Evolutionary conservation across 148 eudicot species (phyloP).

Genomic region (Limonium bicolor): DNA sequence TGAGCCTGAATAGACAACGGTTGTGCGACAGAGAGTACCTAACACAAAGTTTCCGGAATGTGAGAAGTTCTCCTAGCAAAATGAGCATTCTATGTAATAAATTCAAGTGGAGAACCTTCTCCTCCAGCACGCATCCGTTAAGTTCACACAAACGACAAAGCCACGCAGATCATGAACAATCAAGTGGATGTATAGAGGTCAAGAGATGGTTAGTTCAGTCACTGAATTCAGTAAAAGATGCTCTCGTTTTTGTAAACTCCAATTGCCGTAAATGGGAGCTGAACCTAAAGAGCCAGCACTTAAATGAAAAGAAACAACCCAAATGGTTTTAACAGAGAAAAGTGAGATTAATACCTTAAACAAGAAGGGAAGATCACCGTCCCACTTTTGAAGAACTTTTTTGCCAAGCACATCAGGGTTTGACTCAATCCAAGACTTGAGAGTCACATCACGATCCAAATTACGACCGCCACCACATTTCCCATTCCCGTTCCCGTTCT

Average conservation of each 20-base stretch:
- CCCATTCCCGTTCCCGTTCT: constrained; percentile 8
- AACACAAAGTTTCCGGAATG: background rate
- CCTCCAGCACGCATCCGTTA: background rate
- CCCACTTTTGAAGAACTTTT: constrained; percentile 57
- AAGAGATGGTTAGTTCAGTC: too few relatives aligned
- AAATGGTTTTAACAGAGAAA: background rate
- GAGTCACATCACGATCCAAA: constrained; percentile 19
- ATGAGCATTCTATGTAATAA: background rate
- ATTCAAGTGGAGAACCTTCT: background rate
- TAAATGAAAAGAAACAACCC: background rate
- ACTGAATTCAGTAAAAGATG: background rate
- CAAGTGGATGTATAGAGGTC: too few relatives aligned
- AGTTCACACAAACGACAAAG: background rate
- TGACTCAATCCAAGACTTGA: constrained; percentile 53
- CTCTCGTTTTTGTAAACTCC: background rate
- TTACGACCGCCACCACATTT: constrained; percentile 9
- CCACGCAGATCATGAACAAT: too few relatives aligned
- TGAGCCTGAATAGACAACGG: constrained; percentile 65
- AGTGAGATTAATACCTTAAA: constrained; percentile 44
- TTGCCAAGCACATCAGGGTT: constrained; percentile 65
- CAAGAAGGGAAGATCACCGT: constrained; percentile 67
- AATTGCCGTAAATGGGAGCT: background rate
- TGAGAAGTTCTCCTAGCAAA: background rate
- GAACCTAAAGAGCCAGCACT: background rate
- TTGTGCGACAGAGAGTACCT: constrained; percentile 58